Evolutionary conservation across 768 basidiomycete genomes (phyloP).

Genomic region (Rhodotorula toruloides): DNA sequence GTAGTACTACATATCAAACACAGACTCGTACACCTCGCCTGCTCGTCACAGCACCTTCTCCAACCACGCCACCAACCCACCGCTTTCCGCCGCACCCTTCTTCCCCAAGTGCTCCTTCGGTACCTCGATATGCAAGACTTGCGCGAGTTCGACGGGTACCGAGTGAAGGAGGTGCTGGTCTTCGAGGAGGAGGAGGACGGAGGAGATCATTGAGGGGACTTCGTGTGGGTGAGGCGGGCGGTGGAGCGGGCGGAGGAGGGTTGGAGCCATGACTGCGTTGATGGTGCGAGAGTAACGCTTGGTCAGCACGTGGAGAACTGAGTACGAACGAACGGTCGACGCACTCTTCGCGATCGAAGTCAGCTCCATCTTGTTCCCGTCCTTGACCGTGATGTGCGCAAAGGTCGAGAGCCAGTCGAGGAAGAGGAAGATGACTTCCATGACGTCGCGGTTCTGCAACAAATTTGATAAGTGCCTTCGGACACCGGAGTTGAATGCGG

Average conservation of each 20-base stretch:
- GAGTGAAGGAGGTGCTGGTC: conserved; percentile 32
- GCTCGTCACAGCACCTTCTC: no score
- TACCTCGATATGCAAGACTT: conserved; percentile 21
- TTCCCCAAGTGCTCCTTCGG: background rate
- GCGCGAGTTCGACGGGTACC: conserved; percentile 27
- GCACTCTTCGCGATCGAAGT: conserved; percentile 13
- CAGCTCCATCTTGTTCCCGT: conserved; percentile 22
- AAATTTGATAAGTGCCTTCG: background rate
- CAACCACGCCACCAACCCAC: background rate
- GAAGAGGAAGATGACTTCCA: conserved; percentile 34
- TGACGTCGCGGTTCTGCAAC: conserved; percentile 24
- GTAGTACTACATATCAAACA: no score
- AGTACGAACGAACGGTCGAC: no score
- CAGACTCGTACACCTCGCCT: no score
- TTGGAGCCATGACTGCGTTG: conserved; percentile 30
- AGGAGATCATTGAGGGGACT: conserved; percentile 21
- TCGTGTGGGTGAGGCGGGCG: conserved; percentile 21
- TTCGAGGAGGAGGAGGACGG: conserved; percentile 25
- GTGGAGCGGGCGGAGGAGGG: conserved; percentile 12
- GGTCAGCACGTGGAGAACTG: no score
- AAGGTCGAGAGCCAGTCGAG: conserved; percentile 23
- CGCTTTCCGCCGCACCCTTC: background rate
- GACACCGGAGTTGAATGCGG: background rate
- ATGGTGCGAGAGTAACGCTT: background rate
- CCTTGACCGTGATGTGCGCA: conserved; percentile 21